These are phyloP conservation scores for Coleophoma cylindrospora DNA, from an alignment of 2,329 filamentous ascomycete genomes.

Conservation along the genomic window DNA sequence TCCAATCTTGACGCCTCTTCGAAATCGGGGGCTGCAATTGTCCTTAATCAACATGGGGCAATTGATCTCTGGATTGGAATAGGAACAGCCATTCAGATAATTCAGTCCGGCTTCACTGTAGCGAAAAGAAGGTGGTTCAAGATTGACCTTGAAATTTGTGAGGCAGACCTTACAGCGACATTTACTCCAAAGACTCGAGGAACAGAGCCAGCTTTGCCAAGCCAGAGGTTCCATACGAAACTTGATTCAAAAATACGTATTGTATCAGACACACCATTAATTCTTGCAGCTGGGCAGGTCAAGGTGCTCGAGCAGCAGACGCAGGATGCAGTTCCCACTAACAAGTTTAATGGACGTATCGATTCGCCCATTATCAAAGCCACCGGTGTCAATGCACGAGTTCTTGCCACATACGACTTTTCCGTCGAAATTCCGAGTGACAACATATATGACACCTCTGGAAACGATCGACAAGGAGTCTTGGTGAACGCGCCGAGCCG, in stretches of 20 bases:
- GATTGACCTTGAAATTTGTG: not conserved
- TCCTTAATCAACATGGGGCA: not conserved
- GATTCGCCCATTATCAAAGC: slow-evolving; percentile 13
- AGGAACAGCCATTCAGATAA: not conserved
- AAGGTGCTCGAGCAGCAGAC: not conserved
- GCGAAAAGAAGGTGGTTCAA: not conserved
- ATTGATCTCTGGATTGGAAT: not conserved
- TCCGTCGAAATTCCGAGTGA: slow-evolving; percentile 18
- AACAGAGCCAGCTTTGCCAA: not conserved
- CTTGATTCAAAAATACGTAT: not conserved
- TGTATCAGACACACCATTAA: not conserved
- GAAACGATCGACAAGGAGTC: slow-evolving; percentile 16
- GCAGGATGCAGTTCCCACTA: not conserved
- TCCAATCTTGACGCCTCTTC: slow-evolving; percentile 1
- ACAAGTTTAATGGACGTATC: slow-evolving; percentile 15
- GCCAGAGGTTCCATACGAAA: not conserved
- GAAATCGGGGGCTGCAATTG: slow-evolving; percentile 4
- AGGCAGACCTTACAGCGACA: not conserved
- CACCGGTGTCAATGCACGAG: not conserved
- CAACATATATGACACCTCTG: slow-evolving; percentile 23
- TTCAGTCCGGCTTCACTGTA: not conserved
- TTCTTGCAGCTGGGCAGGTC: slow-evolving; percentile 5
- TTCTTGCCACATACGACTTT: slow-evolving; percentile 16
- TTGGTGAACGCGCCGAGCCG: slow-evolving; percentile 29
- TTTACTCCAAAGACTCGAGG: not conserved